Evolutionary conservation across 2,329 filamentous ascomycete species (phyloP), one percentile per base, ranked within the genome.

Genomic region (Colletotrichum falcatum): DNA sequence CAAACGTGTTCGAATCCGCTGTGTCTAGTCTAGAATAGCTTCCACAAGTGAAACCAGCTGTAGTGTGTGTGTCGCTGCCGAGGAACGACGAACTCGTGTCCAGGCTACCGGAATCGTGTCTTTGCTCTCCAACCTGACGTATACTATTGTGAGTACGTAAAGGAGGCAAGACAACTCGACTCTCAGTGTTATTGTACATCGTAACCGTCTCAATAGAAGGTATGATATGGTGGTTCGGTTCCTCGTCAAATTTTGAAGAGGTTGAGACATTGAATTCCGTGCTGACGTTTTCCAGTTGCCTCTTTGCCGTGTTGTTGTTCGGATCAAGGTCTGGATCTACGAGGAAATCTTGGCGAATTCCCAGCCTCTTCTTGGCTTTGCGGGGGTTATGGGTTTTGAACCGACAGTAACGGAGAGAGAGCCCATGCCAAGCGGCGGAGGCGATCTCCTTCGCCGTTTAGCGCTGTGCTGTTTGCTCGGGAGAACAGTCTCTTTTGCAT

Each of bases 401-500:
- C 49, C 61, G 14, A 44, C 37, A 14, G 49, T 55, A 5, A 64
- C 33, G 18, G 61, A 28, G 16, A 64, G 49, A 14, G 49, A 35
- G 9, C 61, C 49, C 7, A 64, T 44, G 20, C 48, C 49, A 33
- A 16, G 28, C 14, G n/a, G 61, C 1, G 61, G 49, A 7, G 26
- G 20, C 2, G 61, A 56, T 35, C 61, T 55, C 16, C 14, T 63
- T 33, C 49, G 37, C 20, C 61, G 61, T n/a, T 56, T 64, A 5
- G n/a, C n/a, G n/a, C 28, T 56, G 35, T 33, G 14, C 18, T 46
- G 61, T 28, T 33, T 62, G 33, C 26, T 35, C 5, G 4, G 16
- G 9, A 30, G 6, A 44, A 26, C n/a, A 28, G 37, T 26, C n/a
- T 64, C 49, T 11, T 55, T 14, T n/a, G 42, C 26, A 20, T 44